These are phyloP conservation scores for Cenchrus purpureus DNA, from an alignment of 176 grass and related monocot genomes.

Conservation along the genomic window DNA sequence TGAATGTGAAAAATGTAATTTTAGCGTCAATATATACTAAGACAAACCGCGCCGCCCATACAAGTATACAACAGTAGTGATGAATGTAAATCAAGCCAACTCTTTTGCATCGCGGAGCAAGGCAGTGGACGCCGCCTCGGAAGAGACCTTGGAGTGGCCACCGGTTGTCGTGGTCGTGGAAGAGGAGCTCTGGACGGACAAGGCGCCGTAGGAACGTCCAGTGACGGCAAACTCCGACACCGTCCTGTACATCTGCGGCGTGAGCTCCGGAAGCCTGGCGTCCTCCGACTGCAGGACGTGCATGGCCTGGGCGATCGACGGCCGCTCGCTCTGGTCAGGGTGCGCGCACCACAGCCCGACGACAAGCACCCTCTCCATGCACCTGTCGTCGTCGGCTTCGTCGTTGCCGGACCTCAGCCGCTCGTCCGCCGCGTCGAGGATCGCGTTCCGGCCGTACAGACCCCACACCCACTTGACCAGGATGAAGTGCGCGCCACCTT, in stretches of 20 bases:
- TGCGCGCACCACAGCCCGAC: conserved; percentile 60
- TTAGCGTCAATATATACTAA: too few relatives aligned
- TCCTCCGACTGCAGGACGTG: conserved; percentile 37
- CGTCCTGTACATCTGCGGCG: conserved; percentile 29
- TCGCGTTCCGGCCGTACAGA: conserved; percentile 15
- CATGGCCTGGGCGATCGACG: conserved; percentile 41
- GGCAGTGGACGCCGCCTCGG: too few relatives aligned
- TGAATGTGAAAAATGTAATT: too few relatives aligned
- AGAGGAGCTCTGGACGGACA: too few relatives aligned
- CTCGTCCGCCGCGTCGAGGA: conserved; percentile 51
- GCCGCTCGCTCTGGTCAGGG: conserved; percentile 34
- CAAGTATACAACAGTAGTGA: too few relatives aligned
- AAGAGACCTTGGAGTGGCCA: too few relatives aligned
- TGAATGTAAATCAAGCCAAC: too few relatives aligned
- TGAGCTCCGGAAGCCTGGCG: conserved; percentile 31
- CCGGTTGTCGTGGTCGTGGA: too few relatives aligned
- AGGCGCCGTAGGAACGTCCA: too few relatives aligned
- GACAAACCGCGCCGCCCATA: too few relatives aligned
- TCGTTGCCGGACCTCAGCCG: conserved; percentile 6
- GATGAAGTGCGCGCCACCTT: neutral
- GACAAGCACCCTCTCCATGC: conserved; percentile 38
- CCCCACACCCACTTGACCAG: conserved; percentile 49
- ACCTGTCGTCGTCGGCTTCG: neutral
- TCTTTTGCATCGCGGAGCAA: too few relatives aligned
- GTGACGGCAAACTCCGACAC: neutral